Evolutionary conservation across 163 green algal species (phyloP), one percentile per base, ranked within the genome.

Genomic region (Scenedesmus sp.): DNA sequence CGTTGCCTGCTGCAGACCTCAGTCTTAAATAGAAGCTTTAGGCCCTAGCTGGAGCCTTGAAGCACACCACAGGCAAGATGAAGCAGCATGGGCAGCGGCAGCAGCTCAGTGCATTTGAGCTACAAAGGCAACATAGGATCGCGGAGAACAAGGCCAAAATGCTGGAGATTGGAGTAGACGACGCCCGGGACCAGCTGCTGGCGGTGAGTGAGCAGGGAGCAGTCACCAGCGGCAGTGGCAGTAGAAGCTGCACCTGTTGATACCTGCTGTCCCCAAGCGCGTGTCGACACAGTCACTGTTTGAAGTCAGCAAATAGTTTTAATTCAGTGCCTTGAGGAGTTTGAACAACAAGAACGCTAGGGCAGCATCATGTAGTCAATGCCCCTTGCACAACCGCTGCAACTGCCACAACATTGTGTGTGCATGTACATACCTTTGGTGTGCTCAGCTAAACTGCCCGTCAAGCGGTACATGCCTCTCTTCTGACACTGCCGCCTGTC

Each of bases 121-220:
- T 61, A 22, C 16, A 85, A 30, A 49, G 79, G 42, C 42, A 85
- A 56, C 46, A 59, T 12, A 68, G 79, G 79, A 85, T 85, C 30
- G 79, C 79, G 2, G 79, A 85, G 42, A 85, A 85, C 79, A 85
- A 51, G n/a, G 79, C 79, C 46, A 56, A 59, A 24, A 40, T 85
- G 79, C 33, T 65, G 49, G 79, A 49, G 22, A 85, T 85, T 18
- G 79, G 79, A 26, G 46, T 85, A 24, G 79, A 42, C 43, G 79
- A 85, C 16, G 49, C 49, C 30, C 65, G 65, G 4, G 65, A 76
- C 40, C 65, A 76, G 65, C 65, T 76, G 7, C 65, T 76, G 65
- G 65, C 65, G 65, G 65, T 76, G 65, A 40, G 65, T n/a, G 9
- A 40, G 1, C 65, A 76, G n/a, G n/a, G n/a, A n/a, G 22, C 22